Evolutionary conservation across 257 asterid genomes (phyloP), one percentile per base, ranked within the genome.

Genomic region (Gentiana straminea): DNA sequence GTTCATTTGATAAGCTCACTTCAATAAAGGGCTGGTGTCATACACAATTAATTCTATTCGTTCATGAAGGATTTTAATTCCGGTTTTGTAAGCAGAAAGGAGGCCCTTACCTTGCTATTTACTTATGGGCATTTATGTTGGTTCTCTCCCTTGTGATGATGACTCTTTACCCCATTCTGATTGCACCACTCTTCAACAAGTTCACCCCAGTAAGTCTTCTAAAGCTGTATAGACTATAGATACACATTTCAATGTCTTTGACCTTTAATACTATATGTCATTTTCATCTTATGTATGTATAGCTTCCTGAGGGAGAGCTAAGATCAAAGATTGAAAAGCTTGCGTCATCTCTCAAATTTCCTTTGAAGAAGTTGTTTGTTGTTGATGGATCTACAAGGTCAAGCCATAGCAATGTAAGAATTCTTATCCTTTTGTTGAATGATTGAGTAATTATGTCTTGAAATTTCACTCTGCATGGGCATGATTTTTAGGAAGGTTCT

Each of bases 311-410:
- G 35, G 97, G 95, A 61, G 84, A 82, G 62, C 95, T 92, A 58
- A 83, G 97, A 64, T 33, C 55, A 79, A 88, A 87, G 75, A 88
- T 92, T 58, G 98, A 92, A 72, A 68, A 52, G 13, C 98, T 92
- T 72, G 86, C 98, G 59, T 83, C 94, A 38, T 85, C 97, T 49
- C 93, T 92, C 52, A 76, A 79, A 60, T 92, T 92, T 69, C 98
- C 98, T 48, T 67, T 92, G 66, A 88, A 78, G 87, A 92, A 85
- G 67, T 73, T 92, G 78, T 88, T 92, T 13, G 97, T 92, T 34
- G 81, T 92, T 80, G 98, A 92, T 85, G 98, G 98, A 67, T 92
- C 98, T 44, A 92, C 98, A 57, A 85, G 97, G 72, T 92, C 98
- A 1, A 92, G 97, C 81, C 98, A 92, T 44, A 92, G 98, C 82